Base-by-base conservation (phyloP, 345 rosid genomes). In the Crucihimalaya himalaica region DNA sequence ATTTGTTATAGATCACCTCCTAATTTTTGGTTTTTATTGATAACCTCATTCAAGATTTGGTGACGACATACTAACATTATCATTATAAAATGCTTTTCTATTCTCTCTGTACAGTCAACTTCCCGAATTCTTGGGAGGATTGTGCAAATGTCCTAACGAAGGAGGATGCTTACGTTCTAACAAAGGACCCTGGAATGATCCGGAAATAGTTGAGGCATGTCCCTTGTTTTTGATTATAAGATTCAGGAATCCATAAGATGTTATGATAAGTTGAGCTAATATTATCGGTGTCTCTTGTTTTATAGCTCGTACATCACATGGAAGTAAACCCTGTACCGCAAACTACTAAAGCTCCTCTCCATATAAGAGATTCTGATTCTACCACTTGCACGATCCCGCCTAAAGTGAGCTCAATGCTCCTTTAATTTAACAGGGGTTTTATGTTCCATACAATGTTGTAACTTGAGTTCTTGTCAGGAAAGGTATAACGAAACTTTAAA, bases 141-240 rank as follows among this genome's bases (percentile, higher is more conserved):
- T 87, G 37, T 94, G 98, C 83, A 80, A 81, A 63, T 94, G 98
- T 77, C 62, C 87, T 14, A 59, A 56, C 3, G 89, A 85, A 55
- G 97, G 98, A 86, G 98, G 95, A 58, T 94, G 98, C 76, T 90
- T 91, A 58, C 81, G 90, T 77, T 94, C 98, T 70, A 83, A 87
- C 62, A 89, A 88, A 83, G 98, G 98, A 71, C 98, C 97, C 12
- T 94, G 98, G 98, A 87, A 88, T 67, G 95, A 94, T 73, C 91
- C 93, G 50, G 88, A 82, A 28, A 82, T 91, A 80, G 75, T 88
- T 82, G 89, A 94, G 94, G 98, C 85, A 82, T 57, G 74, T 28
- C 5, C 25, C 32, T 25, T 69, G 46, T 47, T 51, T 40, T 21
- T 43, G 19, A 62, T 75, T 40, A 42, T 47, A 63, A 55, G 53